Base-by-base conservation (phyloP, 176 grass and related monocot genomes). In the Luzula sylvatica region DNA sequence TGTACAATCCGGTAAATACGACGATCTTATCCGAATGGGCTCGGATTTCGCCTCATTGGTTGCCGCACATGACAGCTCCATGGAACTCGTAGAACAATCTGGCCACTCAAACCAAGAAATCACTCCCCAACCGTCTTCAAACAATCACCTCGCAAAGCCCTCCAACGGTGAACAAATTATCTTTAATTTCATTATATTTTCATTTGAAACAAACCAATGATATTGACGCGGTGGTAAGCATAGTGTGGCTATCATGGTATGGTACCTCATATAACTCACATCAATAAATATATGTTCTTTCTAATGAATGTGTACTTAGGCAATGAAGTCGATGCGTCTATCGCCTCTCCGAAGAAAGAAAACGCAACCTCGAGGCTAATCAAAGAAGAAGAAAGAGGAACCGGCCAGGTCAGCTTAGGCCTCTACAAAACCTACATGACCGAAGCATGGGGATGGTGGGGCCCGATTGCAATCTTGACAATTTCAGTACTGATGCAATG, bases 401-500 rank as follows among this genome's bases (percentile, higher is more conserved):
- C 81, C 47, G 85, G 85, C 23, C 92, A 90, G 60, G 78, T 98
- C 19, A 90, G 77, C 65, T 52, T 78, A 4, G 55, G 52, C 8
- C 57, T 98, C 32, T 98, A 98, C 72, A 76, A 58, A 78, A 60
- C 76, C 42, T 98, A 98, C 70, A 56, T 98, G 25, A 90, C 92
- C 60, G 78, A 98, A 61, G 92, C 69, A 15, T 89, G 78, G 72
- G 92, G 92, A 3, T 90, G 85, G 92, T 77, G 81, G 85, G 85
- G 78, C 20, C 55, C 71, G 1, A 35, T 35, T 35, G 30, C 7
- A 35, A 9, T 35, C 9, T 35, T 35, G 30, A 35, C 30, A 9
- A 50, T 87, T 7, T 71, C 85, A 0, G 2, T 64, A 22, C 16
- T 54, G n/a, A 90, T 84, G 92, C 92, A 90, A 55, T 21, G 44